A percentile compares a stretch with the other conserved stretches of the same genome.
These are phyloP conservation scores for Populus deltoides DNA, from an alignment of 345 rosid genomes.

Conservation along the genomic window DNA sequence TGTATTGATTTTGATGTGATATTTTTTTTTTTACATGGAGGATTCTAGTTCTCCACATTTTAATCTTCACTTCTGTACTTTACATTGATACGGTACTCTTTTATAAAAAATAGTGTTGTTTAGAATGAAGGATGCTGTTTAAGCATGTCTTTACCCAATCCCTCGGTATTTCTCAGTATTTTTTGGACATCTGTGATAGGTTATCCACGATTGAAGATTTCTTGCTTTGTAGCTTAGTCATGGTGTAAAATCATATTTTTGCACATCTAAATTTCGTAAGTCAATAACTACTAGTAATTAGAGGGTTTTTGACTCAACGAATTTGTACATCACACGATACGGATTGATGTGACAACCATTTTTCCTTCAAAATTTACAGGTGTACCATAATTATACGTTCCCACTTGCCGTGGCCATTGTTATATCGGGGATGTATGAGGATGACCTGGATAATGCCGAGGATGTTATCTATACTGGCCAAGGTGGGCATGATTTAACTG, in stretches of 20 bases:
- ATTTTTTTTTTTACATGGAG: neutral
- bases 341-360: neutral
- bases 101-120: neutral
- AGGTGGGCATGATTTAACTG: conserved; percentile 81
- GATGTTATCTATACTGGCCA: conserved; percentile 88
- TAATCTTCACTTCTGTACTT: neutral
- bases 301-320: neutral
- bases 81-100: neutral
- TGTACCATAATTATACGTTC: conserved; percentile 38
- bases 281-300: neutral
- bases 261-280: too few relatives aligned
- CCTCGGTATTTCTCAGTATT: neutral
- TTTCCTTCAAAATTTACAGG: conserved; percentile 35
- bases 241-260: neutral
- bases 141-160: neutral
- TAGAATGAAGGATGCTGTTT: neutral
- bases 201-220: neutral
- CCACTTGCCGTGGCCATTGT: conserved; percentile 79
- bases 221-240: neutral
- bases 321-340: neutral
- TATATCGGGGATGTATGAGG: conserved; percentile 92
- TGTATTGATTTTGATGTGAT: neutral
- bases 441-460: conserved; percentile 93
- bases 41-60: neutral
- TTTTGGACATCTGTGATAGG: neutral